Evolutionary conservation across 1,284 basidiomycete species (phyloP).

Genomic region (Pterulicium gracile): DNA sequence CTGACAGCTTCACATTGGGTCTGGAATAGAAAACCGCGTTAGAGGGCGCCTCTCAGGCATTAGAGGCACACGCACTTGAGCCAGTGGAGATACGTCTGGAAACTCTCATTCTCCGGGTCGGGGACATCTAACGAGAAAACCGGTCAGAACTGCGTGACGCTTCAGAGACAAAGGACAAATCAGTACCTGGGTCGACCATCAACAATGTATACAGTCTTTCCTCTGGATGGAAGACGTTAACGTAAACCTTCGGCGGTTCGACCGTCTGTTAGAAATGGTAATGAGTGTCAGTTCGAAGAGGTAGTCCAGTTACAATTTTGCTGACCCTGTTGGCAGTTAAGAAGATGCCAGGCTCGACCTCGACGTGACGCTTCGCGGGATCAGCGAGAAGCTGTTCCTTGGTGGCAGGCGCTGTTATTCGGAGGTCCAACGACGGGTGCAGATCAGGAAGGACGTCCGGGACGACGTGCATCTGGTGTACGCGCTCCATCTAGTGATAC

Average conservation of each 20-base stretch:
- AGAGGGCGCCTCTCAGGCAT: conserved; percentile 7
- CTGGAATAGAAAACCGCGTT: background rate
- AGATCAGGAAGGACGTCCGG: conserved; percentile 77
- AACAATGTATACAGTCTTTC: conserved; percentile 80
- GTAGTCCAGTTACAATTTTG: no score
- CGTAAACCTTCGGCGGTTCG: conserved; percentile 50
- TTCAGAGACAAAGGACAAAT: no score
- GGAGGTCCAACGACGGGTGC: conserved; percentile 66
- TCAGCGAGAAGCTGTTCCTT: conserved; percentile 21
- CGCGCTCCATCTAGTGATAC: conserved; percentile 82
- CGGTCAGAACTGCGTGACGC: no score
- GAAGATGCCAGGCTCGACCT: conserved; percentile 66
- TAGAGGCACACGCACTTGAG: conserved; percentile 50
- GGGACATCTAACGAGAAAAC: conserved; percentile 62
- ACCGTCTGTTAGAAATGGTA: conserved; percentile 39
- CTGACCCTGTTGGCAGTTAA: conserved; percentile 35
- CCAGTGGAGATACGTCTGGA: conserved; percentile 77
- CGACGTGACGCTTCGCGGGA: conserved; percentile 26
- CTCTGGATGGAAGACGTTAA: conserved; percentile 73
- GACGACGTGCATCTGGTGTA: conserved; percentile 82
- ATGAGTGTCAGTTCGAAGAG: no score
- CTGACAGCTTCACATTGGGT: background rate
- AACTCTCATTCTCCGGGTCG: conserved; percentile 52
- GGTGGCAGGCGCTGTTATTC: conserved; percentile 40
- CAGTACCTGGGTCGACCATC: conserved; percentile 75